phyloP scores from a whole-genome alignment of 345 rosid species.

The Punica granatum region DNA sequence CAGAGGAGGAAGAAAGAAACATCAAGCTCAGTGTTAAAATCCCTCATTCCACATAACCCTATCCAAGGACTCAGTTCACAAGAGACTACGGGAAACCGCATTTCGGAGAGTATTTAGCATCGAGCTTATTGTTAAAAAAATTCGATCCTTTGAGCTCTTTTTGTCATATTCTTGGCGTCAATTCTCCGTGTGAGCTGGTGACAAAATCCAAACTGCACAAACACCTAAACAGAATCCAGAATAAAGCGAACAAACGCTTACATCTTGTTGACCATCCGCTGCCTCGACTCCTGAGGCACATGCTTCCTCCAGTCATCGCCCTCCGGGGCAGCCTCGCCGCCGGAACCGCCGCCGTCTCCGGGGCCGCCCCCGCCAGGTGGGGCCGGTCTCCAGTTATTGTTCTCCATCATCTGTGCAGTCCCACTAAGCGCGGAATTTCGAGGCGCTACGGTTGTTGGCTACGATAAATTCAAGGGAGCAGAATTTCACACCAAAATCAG shows the following conservation, averaged over 20 bases:
- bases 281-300: constrained; percentile 34
- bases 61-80: too few relatives aligned
- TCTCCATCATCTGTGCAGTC: constrained; percentile 29
- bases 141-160: too few relatives aligned
- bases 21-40: too few relatives aligned
- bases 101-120: too few relatives aligned
- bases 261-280: constrained; percentile 46
- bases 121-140: too few relatives aligned
- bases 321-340: constrained; percentile 29
- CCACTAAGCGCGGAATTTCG: neutral
- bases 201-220: neutral
- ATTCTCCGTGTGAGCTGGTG: too few relatives aligned
- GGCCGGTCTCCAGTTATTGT: constrained; percentile 33
- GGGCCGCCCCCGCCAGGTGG: constrained; percentile 24
- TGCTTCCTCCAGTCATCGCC: constrained; percentile 60
- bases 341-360: neutral
- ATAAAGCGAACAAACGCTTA: constrained; percentile 21
- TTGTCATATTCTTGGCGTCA: too few relatives aligned
- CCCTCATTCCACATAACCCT: too few relatives aligned
- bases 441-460: neutral
- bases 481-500: neutral
- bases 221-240: too few relatives aligned
- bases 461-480: too few relatives aligned
- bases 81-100: too few relatives aligned
- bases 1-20: too few relatives aligned